Base-by-base conservation (phyloP, 305 asterid genomes). In the Lippia alba region DNA sequence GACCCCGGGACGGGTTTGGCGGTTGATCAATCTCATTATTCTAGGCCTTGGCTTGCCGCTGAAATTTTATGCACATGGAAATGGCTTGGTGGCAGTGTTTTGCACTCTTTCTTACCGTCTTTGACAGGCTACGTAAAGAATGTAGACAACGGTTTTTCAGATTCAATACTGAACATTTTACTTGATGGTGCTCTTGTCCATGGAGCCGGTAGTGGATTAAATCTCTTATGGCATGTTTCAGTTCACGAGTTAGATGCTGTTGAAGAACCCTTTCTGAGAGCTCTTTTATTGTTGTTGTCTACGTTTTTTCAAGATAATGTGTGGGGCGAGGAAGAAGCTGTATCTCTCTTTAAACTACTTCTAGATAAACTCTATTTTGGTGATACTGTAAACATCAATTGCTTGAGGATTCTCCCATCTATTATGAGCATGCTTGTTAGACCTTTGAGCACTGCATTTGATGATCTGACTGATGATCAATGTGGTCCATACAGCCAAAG, bases 11-110 rank as follows among this genome's bases (percentile, higher is more conserved):
- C 30, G 36, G 75, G 75, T 75, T 81, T 62, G 54, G 58, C 74
- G 64, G 77, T 75, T 51, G 49, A 79, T 71, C 78, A 71, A 54
- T 74, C 76, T 76, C 84, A 72, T 40, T 76, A 81, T 81, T 73
- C 96, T 72, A 96, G 99, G 56, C 89, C 97, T 67, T 95, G 99
- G 99, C 97, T 95, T 80, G 99, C 97, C 58, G 98, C 90, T 72
- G 99, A 95, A 81, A 84, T 95, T 61, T 86, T 95, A 67, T 95
- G 99, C 89, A 78, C 98, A 45, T 90, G 98, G 98, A 83, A 87
- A 73, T 95, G 99, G 99, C 80, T 76, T 74, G 90, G 92, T 46
- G 97, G 97, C 75, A 82, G 81, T 81, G 96, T 85, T 74, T 76
- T 79, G 76, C 74, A 84, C 75, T 82, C 98, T 41, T 89, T 95